Conservation (phyloP, 371 early-diverging fungal genomes). For the Rhizopus arrhizus region DNA sequence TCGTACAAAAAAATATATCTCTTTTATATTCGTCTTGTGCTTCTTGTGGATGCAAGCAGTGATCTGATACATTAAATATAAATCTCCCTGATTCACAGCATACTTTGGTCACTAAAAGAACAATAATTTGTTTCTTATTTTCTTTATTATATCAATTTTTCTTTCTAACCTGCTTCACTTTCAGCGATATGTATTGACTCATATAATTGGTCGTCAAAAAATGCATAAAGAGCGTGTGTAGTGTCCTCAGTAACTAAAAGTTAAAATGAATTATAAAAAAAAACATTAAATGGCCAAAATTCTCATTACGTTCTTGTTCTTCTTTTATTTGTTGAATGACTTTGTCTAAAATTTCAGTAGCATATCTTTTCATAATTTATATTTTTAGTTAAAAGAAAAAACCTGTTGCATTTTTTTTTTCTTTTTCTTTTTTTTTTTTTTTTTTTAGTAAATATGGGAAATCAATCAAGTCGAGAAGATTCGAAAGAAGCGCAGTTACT, state of each 20-base stretch:
- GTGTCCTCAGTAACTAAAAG: constrained; percentile 23
- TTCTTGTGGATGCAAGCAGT: constrained; percentile 7
- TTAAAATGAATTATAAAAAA: too few species aligned
- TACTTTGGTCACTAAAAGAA: constrained; percentile 11
- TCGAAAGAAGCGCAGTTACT: constrained; percentile 7
- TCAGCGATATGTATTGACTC: constrained; percentile 33
- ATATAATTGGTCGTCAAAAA: constrained; percentile 17
- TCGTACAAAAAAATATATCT: constrained; percentile 18
- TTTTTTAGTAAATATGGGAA: constrained; percentile 21
- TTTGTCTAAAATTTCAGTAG: constrained; percentile 5
- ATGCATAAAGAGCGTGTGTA: constrained; percentile 10
- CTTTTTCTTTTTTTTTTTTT: background rate
- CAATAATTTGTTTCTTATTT: background rate
- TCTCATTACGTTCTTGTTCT: constrained; percentile 8
- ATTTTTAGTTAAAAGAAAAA: background rate
- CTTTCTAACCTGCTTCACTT: constrained; percentile 22
- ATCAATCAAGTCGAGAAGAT: constrained; percentile 18
- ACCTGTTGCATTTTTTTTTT: background rate
- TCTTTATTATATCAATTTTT: too few species aligned
- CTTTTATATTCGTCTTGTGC: constrained; percentile 2
- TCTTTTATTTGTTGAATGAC: constrained; percentile 6
- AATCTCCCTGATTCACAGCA: constrained; percentile 21
- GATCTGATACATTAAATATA: constrained; percentile 27
- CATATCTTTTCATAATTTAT: background rate
- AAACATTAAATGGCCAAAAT: background rate